A percentile compares a stretch with the other conserved stretches of the same genome.
These are phyloP conservation scores for Eurotiales sp. DNA, from an alignment of 2,329 filamentous ascomycete genomes.

Conservation along the genomic window DNA sequence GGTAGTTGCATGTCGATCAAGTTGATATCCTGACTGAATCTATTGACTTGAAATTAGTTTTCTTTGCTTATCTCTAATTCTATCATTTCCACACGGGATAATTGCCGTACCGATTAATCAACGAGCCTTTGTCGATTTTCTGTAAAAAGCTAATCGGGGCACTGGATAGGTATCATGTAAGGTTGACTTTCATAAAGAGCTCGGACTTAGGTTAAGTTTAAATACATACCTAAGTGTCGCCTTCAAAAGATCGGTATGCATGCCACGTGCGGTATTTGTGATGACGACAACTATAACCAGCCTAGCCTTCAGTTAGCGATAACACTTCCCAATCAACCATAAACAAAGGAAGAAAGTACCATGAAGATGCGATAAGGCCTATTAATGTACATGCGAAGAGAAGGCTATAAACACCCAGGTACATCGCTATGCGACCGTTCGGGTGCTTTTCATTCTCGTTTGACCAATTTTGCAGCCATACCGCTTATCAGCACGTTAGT, in stretches of 20 bases:
- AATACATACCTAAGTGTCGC: conserved; percentile 8
- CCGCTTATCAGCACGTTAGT: conserved; percentile 8
- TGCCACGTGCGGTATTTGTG: conserved; percentile 1
- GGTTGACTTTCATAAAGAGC: too few species aligned
- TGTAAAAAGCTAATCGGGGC: conserved; percentile 11
- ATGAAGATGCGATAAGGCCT: not conserved
- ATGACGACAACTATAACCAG: conserved; percentile 8
- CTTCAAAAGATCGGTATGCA: conserved; percentile 10
- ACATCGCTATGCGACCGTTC: conserved; percentile 14
- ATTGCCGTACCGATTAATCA: conserved; percentile 8
- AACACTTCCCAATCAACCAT: not conserved
- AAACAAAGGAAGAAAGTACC: not conserved
- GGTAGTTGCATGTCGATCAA: conserved; percentile 15
- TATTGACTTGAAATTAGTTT: not conserved
- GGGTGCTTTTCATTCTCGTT: conserved; percentile 16
- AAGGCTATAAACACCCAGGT: conserved; percentile 16
- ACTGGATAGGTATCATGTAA: not conserved
- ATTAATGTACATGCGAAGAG: conserved; percentile 12
- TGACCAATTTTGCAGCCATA: conserved; percentile 17
- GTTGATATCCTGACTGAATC: conserved; percentile 21
- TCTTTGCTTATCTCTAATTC: not conserved
- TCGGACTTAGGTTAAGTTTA: not conserved
- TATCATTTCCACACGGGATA: too few species aligned
- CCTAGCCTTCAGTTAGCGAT: not conserved
- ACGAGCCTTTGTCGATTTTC: conserved; percentile 6